These are phyloP conservation scores for Inga leiocalycina DNA, from an alignment of 306 rosid genomes.

Conservation along the genomic window DNA sequence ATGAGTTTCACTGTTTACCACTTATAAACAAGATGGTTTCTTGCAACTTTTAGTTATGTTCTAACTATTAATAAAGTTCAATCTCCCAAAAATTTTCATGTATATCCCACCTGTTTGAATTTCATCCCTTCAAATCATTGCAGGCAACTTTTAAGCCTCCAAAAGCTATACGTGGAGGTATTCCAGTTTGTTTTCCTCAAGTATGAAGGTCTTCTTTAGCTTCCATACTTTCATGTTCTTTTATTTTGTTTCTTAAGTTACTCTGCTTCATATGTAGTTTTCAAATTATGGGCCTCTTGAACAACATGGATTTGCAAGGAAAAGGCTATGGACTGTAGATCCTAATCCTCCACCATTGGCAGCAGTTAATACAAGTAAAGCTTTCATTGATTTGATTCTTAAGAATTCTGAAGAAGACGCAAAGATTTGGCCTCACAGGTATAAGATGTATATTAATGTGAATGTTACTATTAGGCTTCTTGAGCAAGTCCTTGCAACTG, in stretches of 20 bases:
- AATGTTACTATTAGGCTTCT: neutral
- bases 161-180: constrained; percentile 80
- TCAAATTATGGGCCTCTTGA: constrained; percentile 59
- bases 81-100: neutral
- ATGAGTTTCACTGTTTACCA: neutral
- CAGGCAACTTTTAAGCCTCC: constrained; percentile 78
- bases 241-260: constrained; percentile 15
- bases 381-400: constrained; percentile 74
- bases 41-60: neutral
- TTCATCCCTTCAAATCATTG: constrained; percentile 20
- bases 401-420: constrained; percentile 66
- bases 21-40: neutral
- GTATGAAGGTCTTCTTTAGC: constrained; percentile 48
- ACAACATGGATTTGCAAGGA: constrained; percentile 85
- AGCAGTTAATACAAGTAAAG: constrained; percentile 48
- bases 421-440: constrained; percentile 82
- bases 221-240: constrained; percentile 6
- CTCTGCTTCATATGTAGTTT: constrained; percentile 53
- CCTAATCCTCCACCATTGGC: constrained; percentile 73
- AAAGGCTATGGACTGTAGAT: constrained; percentile 72
- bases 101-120: neutral
- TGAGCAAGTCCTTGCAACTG: neutral
- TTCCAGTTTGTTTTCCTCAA: constrained; percentile 82
- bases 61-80: neutral
- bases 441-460: neutral